Evolutionary conservation across 768 basidiomycete genomes (phyloP), one percentile per base, ranked within the genome.

Genomic region (Kwoniella pini): DNA sequence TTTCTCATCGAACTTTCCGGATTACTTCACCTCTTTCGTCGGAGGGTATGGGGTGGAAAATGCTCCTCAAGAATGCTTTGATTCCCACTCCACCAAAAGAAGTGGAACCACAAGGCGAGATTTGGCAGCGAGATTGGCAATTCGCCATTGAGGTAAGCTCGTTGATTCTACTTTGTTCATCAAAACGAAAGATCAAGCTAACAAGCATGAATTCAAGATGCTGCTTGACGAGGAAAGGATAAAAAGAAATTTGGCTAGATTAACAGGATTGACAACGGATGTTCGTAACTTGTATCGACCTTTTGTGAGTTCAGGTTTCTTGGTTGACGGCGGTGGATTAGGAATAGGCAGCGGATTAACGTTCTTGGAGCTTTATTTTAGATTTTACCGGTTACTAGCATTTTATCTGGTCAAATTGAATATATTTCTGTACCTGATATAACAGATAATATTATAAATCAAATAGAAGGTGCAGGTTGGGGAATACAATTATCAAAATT

Each of bases 1-100:
- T 98, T 80, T 97, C 94, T 1, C 91, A 93, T 30, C 83, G 96
- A 56, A 89, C 91, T 69, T 82, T 94, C 57, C 85, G 90, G 46
- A 87, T 90, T 5, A 83, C 85, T 0, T 84, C 88, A 13, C 85
- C 87, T 1, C 70, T 80, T 4, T 80, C 79, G 9, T 60, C 86
- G 0, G 77, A 87, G 82, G 72, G 84, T 12, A 75, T 70, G 7
- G 75, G 86, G n/a, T 81, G 84, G 45, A 82, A 80, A 62, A 71
- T 69, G 0, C 72, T 84, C 4, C 75, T 95, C 2, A 78, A 68
- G 9, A 70, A 79, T 15, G 77, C 78, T 10, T 60, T 74, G n/a
- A 54, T 78, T 60, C 75, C 60, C 43, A 72, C 39, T 66, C 57
- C 28, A 43, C 44, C 22, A 19, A 12, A 43, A 12, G 54, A 40